phyloP scores from a whole-genome alignment of 2,329 filamentous ascomycete species.

The Ophiostoma piceae region DNA sequence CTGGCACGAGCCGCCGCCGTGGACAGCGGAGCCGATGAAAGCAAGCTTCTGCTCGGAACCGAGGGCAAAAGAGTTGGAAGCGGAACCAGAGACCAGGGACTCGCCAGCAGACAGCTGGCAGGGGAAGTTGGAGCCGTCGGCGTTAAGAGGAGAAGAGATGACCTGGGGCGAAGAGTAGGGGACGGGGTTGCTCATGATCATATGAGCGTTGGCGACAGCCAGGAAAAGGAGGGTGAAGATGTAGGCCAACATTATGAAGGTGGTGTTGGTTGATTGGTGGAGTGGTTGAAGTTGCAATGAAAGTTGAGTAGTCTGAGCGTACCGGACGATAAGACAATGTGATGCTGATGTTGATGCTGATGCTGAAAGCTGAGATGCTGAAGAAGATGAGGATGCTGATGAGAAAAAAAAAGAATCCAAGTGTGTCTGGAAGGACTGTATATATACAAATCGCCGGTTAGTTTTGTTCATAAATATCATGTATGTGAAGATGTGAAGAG shows the following conservation, averaged over 20 bases:
- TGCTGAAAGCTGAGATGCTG: background rate
- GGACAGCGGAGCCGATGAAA: conserved; percentile 68
- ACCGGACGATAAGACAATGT: conserved; percentile 37
- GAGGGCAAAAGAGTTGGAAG: conserved; percentile 56
- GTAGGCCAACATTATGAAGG: background rate
- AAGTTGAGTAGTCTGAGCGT: conserved; percentile 29
- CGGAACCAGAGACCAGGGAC: conserved; percentile 44
- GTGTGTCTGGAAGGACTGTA: conserved; percentile 4
- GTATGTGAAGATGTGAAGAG: background rate
- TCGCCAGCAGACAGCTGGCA: conserved; percentile 62
- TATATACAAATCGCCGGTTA: background rate
- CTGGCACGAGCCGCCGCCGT: conserved; percentile 92
- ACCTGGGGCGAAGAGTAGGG: conserved; percentile 49
- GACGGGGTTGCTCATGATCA: conserved; percentile 63
- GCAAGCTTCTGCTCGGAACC: conserved; percentile 57
- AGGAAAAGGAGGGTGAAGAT: conserved; percentile 42
- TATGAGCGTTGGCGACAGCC: conserved; percentile 64
- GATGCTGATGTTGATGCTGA: background rate
- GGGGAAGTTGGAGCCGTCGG: conserved; percentile 64
- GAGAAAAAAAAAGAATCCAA: conserved; percentile 25
- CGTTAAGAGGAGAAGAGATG: conserved; percentile 60
- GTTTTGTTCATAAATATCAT: background rate
- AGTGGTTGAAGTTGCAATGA: background rate
- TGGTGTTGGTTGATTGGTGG: background rate
- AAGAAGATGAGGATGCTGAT: conserved; percentile 4